Percentiles rank a stretch among this genome's conserved stretches.
These are phyloP conservation scores for Aspergillus kassunensis DNA, from an alignment of 495 filamentous ascomycete genomes.

Conservation along the genomic window DNA sequence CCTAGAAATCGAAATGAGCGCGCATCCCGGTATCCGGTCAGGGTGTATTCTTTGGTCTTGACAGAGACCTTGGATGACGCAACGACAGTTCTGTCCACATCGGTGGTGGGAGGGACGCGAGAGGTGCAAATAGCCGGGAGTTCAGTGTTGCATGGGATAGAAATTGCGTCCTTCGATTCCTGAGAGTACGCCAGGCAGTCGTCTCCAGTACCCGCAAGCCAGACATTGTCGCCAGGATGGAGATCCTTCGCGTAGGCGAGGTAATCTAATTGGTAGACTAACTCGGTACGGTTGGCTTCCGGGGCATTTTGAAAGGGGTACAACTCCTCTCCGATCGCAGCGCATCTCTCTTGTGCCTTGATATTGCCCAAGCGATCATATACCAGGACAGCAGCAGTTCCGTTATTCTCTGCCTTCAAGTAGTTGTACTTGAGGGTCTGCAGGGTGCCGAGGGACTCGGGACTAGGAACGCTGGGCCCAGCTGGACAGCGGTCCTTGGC, in stretches of 20 bases:
- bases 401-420: slow-evolving; percentile 28
- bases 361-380: slow-evolving; percentile 13
- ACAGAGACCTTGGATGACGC: slow-evolving; percentile 32
- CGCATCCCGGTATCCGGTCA: slow-evolving; percentile 46
- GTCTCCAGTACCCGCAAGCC: slow-evolving; percentile 10
- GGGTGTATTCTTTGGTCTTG: slow-evolving; percentile 17
- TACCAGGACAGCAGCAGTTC: slow-evolving; percentile 25
- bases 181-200: slow-evolving; percentile 20
- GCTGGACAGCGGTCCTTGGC: slow-evolving; percentile 1
- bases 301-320: slow-evolving; percentile 9
- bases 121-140: slow-evolving; percentile 27
- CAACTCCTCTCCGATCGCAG: slow-evolving; percentile 24
- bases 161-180: slow-evolving; percentile 3
- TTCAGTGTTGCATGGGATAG: slow-evolving; percentile 11
- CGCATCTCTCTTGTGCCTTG: slow-evolving; percentile 17
- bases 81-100: slow-evolving; percentile 16
- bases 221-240: slow-evolving; percentile 12
- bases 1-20: slow-evolving; percentile 53
- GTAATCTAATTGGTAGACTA: slow-evolving; percentile 28
- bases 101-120: slow-evolving; percentile 22
- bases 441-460: slow-evolving; percentile 18
- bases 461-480: not conserved
- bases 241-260: slow-evolving; percentile 20
- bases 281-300: slow-evolving; percentile 17
- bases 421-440: slow-evolving; percentile 30